A percentile compares a stretch with the other conserved stretches of the same genome.
Conservation (phyloP, 2,329 filamentous ascomycete genomes). For the Cladosporium sphaerospermum region DNA sequence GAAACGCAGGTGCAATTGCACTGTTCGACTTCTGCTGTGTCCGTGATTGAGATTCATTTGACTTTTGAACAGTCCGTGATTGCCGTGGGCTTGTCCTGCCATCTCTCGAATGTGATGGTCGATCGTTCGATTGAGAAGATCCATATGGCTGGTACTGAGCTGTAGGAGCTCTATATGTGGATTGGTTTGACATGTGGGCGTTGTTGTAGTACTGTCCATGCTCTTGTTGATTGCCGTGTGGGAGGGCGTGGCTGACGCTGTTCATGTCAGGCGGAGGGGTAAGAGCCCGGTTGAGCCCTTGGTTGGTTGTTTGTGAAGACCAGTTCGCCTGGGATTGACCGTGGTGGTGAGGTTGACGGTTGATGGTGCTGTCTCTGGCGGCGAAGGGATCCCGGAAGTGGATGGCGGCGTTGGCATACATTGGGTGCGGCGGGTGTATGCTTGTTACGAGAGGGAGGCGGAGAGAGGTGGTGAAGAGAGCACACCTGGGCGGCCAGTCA, state of each 20-base stretch:
- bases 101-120: background rate
- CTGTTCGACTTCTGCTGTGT: slow-evolving; percentile 19
- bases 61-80: slow-evolving; percentile 4
- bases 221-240: slow-evolving; percentile 22
- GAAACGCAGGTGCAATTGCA: slow-evolving; percentile 49
- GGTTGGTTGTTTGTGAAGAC: slow-evolving; percentile 14
- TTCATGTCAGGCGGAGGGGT: slow-evolving; percentile 35
- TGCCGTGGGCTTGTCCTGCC: slow-evolving; percentile 9
- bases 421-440: slow-evolving; percentile 21
- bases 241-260: slow-evolving; percentile 18
- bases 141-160: slow-evolving; percentile 18
- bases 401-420: slow-evolving; percentile 30
- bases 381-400: slow-evolving; percentile 31
- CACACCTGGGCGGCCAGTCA: slow-evolving; percentile 7
- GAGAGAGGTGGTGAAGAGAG: slow-evolving; percentile 1
- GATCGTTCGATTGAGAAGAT: background rate
- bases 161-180: slow-evolving; percentile 19
- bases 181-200: slow-evolving; percentile 13
- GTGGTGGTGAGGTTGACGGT: slow-evolving; percentile 7
- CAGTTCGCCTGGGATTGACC: slow-evolving; percentile 6
- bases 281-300: slow-evolving; percentile 21
- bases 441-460: slow-evolving; percentile 11
- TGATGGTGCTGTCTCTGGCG: slow-evolving; percentile 22
- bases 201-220: slow-evolving; percentile 22
- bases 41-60: slow-evolving; percentile 14